Evolutionary conservation across 140 eudicot species (phyloP).

Genomic region (Oenanthe javanica): DNA sequence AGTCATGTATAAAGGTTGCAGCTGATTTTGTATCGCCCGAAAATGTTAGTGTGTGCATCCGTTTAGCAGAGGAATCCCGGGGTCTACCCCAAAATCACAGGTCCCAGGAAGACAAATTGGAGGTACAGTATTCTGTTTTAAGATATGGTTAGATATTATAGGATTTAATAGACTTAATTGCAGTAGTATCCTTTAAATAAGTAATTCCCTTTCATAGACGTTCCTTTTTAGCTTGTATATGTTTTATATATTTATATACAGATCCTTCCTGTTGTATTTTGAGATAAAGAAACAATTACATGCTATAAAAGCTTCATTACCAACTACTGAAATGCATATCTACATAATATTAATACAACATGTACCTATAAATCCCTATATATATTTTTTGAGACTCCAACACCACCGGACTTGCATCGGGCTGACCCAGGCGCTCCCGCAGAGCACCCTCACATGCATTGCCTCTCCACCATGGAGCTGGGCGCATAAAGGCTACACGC

Average conservation of each 20-base stretch:
- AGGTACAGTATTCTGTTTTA: background rate
- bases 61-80: slow-evolving; percentile 5
- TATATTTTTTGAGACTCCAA: too few relatives aligned
- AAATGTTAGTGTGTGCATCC: background rate
- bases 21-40: slow-evolving; percentile 9
- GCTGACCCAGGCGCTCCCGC: too few relatives aligned
- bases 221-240: background rate
- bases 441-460: too few relatives aligned
- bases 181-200: background rate
- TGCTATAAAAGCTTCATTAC: background rate
- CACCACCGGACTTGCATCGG: too few relatives aligned
- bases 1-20: slow-evolving; percentile 10
- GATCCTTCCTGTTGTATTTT: background rate
- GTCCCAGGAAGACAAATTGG: slow-evolving; percentile 10
- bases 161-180: background rate
- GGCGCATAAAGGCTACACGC: too few relatives aligned
- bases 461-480: too few relatives aligned
- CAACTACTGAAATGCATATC: background rate
- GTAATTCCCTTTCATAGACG: background rate
- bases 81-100: background rate
- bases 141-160: background rate
- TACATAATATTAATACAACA: too few relatives aligned
- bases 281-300: background rate
- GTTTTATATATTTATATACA: background rate
- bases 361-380: too few relatives aligned